A percentile compares a stretch with the other conserved stretches of the same genome.
Evolutionary conservation across 345 rosid genomes (phyloP).

Genomic region (Populus nigra): DNA sequence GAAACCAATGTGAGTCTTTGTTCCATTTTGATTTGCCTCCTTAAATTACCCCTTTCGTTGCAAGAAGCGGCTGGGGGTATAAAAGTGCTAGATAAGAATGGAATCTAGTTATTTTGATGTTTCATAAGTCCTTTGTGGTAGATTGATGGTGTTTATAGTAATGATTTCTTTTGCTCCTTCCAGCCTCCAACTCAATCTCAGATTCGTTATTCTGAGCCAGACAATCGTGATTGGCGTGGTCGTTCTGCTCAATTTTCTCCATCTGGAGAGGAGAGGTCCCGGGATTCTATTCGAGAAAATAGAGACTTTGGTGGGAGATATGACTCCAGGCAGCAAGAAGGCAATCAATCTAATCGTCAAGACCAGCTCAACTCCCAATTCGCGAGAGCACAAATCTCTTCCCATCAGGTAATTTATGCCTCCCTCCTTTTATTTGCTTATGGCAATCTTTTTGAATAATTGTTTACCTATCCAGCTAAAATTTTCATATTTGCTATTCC

Average conservation of each 20-base stretch:
- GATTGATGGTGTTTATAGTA: background rate
- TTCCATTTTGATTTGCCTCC: background rate
- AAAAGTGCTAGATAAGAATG: background rate
- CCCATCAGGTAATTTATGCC: constrained; percentile 44
- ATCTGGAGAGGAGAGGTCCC: constrained; percentile 68
- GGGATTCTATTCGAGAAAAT: constrained; percentile 53
- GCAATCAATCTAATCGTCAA: constrained; percentile 45
- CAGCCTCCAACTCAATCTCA: constrained; percentile 53
- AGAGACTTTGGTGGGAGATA: constrained; percentile 42
- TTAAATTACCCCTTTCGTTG: background rate
- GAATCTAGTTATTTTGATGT: background rate
- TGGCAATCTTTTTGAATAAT: background rate
- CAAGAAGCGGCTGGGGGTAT: background rate
- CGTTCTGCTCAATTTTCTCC: constrained; percentile 57
- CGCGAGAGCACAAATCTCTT: constrained; percentile 40
- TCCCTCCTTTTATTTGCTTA: background rate
- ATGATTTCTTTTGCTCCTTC: constrained; percentile 3
- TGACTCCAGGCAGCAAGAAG: constrained; percentile 48
- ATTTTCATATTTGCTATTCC: background rate
- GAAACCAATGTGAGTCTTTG: constrained; percentile 58
- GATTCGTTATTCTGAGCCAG: constrained; percentile 70
- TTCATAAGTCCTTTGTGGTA: background rate
- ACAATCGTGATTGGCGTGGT: constrained; percentile 88
- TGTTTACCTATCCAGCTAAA: background rate
- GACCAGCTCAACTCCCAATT: constrained; percentile 51